Evolutionary conservation across 2,329 filamentous ascomycete species (phyloP).

Genomic region (Alternaria sp.): DNA sequence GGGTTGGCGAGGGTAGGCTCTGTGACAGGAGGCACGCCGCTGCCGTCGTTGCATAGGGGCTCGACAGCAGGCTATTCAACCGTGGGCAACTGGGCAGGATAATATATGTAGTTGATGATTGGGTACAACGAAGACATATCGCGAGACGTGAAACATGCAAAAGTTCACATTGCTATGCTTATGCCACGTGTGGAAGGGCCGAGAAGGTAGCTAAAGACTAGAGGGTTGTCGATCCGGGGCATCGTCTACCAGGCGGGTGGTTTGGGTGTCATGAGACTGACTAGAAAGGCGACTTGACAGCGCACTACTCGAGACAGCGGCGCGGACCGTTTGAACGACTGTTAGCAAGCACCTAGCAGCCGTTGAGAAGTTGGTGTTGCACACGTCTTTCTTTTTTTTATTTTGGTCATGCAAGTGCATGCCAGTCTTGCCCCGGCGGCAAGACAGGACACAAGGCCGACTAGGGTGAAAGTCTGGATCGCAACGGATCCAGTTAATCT

Average conservation of each 20-base stretch:
- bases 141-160: neutral
- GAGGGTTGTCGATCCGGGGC: constrained; percentile 1
- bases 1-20: constrained; percentile 18
- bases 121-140: neutral
- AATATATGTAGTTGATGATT: neutral
- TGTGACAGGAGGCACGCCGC: constrained; percentile 18
- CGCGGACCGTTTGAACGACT: constrained; percentile 23
- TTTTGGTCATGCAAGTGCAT: neutral
- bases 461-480: constrained; percentile 6
- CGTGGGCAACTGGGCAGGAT: neutral
- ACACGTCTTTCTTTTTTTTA: neutral
- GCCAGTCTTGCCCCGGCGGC: neutral
- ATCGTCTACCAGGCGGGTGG: neutral
- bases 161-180: constrained; percentile 1
- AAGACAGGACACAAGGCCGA: neutral
- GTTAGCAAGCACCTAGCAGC: constrained; percentile 13
- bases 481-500: neutral
- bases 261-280: neutral
- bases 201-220: neutral
- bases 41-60: constrained; percentile 18
- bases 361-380: constrained; percentile 3
- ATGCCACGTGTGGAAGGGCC: constrained; percentile 12
- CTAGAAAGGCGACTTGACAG: constrained; percentile 1
- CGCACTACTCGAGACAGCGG: constrained; percentile 21
- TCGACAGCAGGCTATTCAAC: constrained; percentile 15